phyloP scores from a whole-genome alignment of 176 grass and related monocot genomes.

The Lolium multiflorum region DNA sequence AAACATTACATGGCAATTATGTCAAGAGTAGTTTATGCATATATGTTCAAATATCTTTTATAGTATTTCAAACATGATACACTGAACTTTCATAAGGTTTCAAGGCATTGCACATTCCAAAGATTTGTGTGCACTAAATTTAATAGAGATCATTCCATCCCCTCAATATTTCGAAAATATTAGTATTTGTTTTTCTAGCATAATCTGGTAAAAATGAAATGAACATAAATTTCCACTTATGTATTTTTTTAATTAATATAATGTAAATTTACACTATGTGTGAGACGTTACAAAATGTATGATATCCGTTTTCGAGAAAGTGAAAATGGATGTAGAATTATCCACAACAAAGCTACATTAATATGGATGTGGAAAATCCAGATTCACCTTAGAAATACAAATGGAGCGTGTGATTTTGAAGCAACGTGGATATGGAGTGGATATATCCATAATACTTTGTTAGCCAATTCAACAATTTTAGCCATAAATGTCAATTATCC shows the following conservation, averaged over 20 bases:
- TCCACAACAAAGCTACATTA: neutral
- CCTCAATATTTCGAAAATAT: neutral
- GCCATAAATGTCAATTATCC: neutral
- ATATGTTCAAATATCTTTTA: no score
- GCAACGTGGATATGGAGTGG: neutral
- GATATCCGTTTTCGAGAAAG: neutral
- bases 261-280: no score
- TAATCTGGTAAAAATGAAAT: neutral
- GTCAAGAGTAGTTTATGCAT: no score
- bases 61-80: no score
- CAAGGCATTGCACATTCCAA: neutral
- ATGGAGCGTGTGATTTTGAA: neutral
- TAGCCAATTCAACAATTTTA: neutral
- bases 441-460: neutral
- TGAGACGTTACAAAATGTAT: neutral
- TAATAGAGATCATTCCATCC: neutral
- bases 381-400: neutral
- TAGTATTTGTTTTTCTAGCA: neutral
- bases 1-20: no score
- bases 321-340: neutral
- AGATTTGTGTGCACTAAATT: neutral
- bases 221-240: no score
- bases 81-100: no score
- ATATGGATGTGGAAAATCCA: neutral
- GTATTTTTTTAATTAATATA: no score